These are phyloP conservation scores for Lipomyces kockii DNA, from an alignment of 805 yeast genomes.

Conservation along the genomic window DNA sequence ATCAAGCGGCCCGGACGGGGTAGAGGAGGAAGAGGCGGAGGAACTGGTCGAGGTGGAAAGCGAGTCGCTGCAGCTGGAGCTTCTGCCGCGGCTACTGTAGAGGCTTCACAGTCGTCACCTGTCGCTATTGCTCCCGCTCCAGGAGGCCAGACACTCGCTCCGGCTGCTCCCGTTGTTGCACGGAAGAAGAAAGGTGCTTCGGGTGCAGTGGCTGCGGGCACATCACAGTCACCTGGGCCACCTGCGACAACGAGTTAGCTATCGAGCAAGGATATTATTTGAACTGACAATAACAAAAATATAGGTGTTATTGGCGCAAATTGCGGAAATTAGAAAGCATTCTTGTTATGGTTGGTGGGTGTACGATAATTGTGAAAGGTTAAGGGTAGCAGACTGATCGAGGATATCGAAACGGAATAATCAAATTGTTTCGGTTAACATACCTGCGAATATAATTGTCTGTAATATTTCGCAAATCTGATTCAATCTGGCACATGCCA, in stretches of 20 bases:
- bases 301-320: not conserved
- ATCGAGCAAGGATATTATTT: not conserved
- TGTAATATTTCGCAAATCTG: not conserved
- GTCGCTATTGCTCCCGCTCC: slow-evolving; percentile 25
- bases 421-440: not conserved
- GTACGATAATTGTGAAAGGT: not conserved
- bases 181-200: not conserved
- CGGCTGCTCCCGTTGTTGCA: slow-evolving; percentile 8
- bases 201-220: not conserved
- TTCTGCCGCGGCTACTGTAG: slow-evolving; percentile 9
- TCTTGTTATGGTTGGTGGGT: not conserved
- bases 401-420: not conserved
- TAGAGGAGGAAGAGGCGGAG: slow-evolving; percentile 23
- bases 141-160: slow-evolving; percentile 1
- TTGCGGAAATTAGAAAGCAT: not conserved
- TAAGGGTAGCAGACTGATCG: not conserved
- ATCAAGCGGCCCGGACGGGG: slow-evolving; percentile 43
- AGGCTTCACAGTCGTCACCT: slow-evolving; percentile 10
- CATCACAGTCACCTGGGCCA: slow-evolving; percentile 6
- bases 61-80: slow-evolving; percentile 9
- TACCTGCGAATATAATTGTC: not conserved
- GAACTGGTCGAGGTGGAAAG: slow-evolving; percentile 15
- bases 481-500: not conserved
- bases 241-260: not conserved
- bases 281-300: not conserved